Base-by-base conservation (phyloP, 2,329 filamentous ascomycete genomes). In the Penicillium sp. region DNA sequence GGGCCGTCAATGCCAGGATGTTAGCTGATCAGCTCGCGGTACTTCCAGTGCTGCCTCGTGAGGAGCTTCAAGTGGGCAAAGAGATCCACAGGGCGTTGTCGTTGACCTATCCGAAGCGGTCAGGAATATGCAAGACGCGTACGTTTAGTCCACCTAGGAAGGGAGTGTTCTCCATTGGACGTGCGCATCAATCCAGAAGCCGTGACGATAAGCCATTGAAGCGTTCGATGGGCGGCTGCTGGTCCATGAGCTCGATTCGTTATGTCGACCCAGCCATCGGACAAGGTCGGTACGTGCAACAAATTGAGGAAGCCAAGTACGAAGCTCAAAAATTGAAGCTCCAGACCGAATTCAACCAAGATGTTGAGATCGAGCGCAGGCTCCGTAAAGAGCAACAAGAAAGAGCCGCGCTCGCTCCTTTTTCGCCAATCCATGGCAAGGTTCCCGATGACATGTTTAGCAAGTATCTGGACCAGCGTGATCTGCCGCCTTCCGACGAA, bases 271-370 rank as follows among this genome's bases (percentile, higher is more conserved):
- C 55, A 12, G 31, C 51, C 11, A 29, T 35, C 18, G 43, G 40
- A 6, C 55, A 57, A n/a, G 23, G 25, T 5, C 50, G 55, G 15
- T 57, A 46, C 42, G 25, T 18, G 12, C 46, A 43, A 23, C 40
- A 58, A 22, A 52, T 58, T 7, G 45, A 53, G 27, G 33, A 53
- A 14, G 56, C 56, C 6, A 52, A 26, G 43, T n/a, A 37, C 7
- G 53, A 58, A 43, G 25, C n/a, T 9, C 42, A 45, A 6, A 49
- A 27, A 12, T 14, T 29, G 14, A 23, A 9, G 27, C 15, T 7
- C 11, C n/a, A 45, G 25, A n/a, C 15, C 5, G 23, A 41, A 26
- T 5, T 23, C 0, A 33, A 9, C 3, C 18, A 22, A 11, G 49
- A 43, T 2, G 20, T 23, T 23, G 25, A 26, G 2, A 15, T n/a